Evolutionary conservation across 202 grass and related monocot genomes (phyloP).

Genomic region (Zoysia matrella): DNA sequence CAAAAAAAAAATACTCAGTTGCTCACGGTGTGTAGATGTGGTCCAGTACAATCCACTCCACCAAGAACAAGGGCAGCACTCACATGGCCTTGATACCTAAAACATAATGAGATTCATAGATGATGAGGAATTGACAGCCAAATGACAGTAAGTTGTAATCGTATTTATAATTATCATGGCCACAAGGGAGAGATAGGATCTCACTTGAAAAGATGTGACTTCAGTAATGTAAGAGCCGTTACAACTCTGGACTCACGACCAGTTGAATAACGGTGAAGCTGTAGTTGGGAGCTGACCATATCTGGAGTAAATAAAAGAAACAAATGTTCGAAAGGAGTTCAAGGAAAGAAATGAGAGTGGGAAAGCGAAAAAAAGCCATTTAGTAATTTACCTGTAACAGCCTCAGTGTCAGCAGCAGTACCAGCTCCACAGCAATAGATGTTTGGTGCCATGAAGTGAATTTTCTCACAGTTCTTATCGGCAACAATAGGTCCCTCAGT

Average conservation of each 20-base stretch:
- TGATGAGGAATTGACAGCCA: not conserved
- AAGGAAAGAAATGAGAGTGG: not conserved
- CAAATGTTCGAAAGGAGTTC: slow-evolving; percentile 19
- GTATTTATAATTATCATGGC: not conserved
- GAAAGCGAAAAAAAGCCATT: not conserved
- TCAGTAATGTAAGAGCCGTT: slow-evolving; percentile 85
- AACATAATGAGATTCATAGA: not conserved
- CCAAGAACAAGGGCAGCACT: slow-evolving; percentile 99
- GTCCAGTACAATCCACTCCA: slow-evolving; percentile 66
- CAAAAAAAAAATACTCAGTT: slow-evolving; percentile 20
- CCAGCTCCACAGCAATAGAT: slow-evolving; percentile 96
- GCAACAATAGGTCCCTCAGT: slow-evolving; percentile 98
- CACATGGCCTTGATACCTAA: slow-evolving; percentile 96
- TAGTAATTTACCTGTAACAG: slow-evolving; percentile 70
- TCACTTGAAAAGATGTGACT: slow-evolving; percentile 93
- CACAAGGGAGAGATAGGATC: slow-evolving; percentile 21
- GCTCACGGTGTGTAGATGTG: slow-evolving; percentile 70
- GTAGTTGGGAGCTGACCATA: slow-evolving; percentile 98
- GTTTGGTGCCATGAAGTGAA: slow-evolving; percentile 96
- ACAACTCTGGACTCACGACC: slow-evolving; percentile 93
- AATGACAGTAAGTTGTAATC: not conserved
- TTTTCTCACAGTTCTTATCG: slow-evolving; percentile 98
- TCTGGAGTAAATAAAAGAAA: slow-evolving; percentile 56
- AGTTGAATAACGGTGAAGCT: slow-evolving; percentile 96
- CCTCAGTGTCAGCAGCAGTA: slow-evolving; percentile 93